These are phyloP conservation scores for Tetracentron sinense DNA, from an alignment of 164 flowering plant genomes.

Conservation along the genomic window DNA sequence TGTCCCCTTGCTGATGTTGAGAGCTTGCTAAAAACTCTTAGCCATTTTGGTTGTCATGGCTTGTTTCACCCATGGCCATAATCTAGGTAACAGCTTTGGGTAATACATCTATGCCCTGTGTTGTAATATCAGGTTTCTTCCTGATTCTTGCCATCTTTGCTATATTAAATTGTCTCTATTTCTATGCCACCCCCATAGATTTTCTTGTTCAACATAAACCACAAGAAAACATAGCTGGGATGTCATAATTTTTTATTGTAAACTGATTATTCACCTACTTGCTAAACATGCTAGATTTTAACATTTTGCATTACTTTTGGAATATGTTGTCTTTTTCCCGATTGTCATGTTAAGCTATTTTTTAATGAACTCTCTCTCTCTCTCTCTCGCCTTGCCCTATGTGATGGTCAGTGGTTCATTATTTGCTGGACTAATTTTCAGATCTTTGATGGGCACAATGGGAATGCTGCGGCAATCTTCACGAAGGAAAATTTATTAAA, in stretches of 20 bases:
- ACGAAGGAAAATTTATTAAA: slow-evolving; percentile 64
- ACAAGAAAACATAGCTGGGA: background rate
- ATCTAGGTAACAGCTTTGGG: no score
- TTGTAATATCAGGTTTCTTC: no score
- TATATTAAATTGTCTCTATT: no score
- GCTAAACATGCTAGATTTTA: background rate
- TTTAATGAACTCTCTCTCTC: background rate
- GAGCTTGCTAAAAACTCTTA: no score
- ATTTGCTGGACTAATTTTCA: slow-evolving; percentile 23
- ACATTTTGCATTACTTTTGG: no score
- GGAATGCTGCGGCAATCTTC: slow-evolving; percentile 79
- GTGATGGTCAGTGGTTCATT: slow-evolving; percentile 11
- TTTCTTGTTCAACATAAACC: background rate
- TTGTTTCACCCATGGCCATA: no score
- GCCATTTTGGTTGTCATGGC: background rate
- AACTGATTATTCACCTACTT: background rate
- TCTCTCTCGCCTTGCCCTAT: background rate
- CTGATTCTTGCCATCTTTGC: no score
- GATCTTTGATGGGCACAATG: slow-evolving; percentile 96
- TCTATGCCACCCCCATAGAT: background rate
- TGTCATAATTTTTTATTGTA: background rate
- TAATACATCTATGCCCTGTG: no score
- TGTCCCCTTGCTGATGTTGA: no score
- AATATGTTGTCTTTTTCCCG: background rate
- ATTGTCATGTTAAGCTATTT: background rate